These are phyloP conservation scores for Botrytis medusae DNA, from an alignment of 2,329 filamentous ascomycete genomes.

Conservation along the genomic window DNA sequence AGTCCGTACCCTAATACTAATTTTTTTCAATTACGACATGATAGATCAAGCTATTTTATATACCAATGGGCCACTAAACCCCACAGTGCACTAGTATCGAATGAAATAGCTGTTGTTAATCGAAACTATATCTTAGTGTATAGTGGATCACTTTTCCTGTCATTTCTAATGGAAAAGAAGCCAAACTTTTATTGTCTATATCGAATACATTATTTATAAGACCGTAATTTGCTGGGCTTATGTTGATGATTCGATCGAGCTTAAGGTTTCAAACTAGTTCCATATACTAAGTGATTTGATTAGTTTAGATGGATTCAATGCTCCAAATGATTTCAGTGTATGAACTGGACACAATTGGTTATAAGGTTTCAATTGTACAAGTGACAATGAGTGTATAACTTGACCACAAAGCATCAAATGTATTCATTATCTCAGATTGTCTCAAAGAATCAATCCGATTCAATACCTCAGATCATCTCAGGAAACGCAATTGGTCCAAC, in stretches of 20 bases:
- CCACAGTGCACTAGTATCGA: background rate
- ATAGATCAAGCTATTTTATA: too few relatives aligned
- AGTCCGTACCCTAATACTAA: background rate
- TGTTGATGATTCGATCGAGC: background rate
- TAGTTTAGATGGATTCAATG: background rate
- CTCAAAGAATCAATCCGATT: background rate
- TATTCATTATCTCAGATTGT: background rate
- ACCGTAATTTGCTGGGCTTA: background rate
- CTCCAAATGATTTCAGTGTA: background rate
- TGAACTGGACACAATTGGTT: rapidly evolving
- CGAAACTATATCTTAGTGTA: background rate
- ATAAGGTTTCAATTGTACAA: background rate
- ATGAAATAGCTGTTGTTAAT: background rate
- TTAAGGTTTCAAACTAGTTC: too few relatives aligned
- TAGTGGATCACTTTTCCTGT: background rate
- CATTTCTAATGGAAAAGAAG: background rate
- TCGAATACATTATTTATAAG: rapidly evolving
- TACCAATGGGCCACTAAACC: background rate
- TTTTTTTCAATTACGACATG: background rate
- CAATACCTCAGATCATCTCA: background rate
- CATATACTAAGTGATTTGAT: background rate
- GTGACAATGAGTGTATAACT: rapidly evolving
- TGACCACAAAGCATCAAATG: background rate
- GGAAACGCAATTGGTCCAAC: background rate
- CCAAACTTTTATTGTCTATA: background rate